phyloP scores from a whole-genome alignment of 805 yeast species.

The Candida coquimbonensis region DNA sequence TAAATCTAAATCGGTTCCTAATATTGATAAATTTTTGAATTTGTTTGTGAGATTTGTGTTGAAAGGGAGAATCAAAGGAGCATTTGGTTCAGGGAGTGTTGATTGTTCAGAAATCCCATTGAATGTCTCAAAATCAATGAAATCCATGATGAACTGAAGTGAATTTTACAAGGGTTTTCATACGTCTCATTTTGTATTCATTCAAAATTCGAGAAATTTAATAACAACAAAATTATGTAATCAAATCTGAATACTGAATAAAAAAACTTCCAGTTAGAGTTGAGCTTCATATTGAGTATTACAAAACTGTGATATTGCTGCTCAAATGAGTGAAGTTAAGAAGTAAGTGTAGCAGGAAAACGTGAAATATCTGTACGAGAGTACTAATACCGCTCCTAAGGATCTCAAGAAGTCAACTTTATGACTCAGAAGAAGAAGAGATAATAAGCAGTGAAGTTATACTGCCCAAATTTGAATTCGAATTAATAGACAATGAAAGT shows the following conservation, averaged over 20 bases:
- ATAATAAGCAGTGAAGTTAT: conserved; percentile 6
- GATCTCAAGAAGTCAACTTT: conserved; percentile 19
- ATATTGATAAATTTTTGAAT: conserved; percentile 30
- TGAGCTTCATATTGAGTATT: background rate
- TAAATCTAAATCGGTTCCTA: conserved; percentile 8
- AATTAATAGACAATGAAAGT: conserved; percentile 13
- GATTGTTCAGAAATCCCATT: background rate
- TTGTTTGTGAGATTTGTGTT: conserved; percentile 27
- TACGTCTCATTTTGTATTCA: too few species aligned
- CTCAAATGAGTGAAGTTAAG: conserved; percentile 5
- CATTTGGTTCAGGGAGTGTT: conserved; percentile 30
- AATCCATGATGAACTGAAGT: conserved; percentile 15
- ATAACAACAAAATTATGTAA: too few species aligned
- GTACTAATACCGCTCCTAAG: conserved; percentile 5
- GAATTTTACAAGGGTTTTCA: too few species aligned
- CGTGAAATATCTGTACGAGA: too few species aligned
- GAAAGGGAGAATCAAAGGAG: conserved; percentile 32
- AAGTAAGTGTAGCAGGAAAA: conserved; percentile 3
- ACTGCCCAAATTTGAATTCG: conserved; percentile 22
- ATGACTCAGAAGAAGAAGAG: conserved; percentile 11
- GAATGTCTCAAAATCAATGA: conserved; percentile 22
- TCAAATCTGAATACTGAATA: too few species aligned
- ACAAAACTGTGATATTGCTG: background rate
- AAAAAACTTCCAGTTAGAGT: background rate
- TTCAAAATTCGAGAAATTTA: too few species aligned